Base-by-base conservation (phyloP, 2,329 filamentous ascomycete genomes). In the Colletotrichum musicola region DNA sequence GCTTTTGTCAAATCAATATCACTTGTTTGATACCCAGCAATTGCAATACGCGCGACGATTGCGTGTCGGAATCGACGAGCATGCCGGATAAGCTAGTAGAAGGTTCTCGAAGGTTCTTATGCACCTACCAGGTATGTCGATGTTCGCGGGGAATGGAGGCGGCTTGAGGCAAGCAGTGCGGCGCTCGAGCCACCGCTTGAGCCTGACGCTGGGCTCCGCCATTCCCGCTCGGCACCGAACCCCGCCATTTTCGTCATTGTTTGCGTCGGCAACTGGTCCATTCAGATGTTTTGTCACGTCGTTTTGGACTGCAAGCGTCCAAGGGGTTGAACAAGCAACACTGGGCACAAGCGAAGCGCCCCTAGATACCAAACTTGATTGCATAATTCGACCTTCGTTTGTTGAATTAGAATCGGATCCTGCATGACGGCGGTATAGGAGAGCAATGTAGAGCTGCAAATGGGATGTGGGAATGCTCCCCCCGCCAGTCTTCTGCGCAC, bases 91-190 rank as follows among this genome's bases (percentile, higher is more conserved):
- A 46, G 42, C 38, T 42, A 20, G 66, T 74, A 53, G 77, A 79
- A 77, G 72, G 62, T 79, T 78, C 76, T 72, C 73, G 77, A 77
- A 78, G 71, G 51, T 79, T 78, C 76, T 16, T 35, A 53, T 27
- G n/a, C 44, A 40, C 44, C 10, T 54, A 56, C 16, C 40, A 56
- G 44, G 20, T 22, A 65, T 30, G n/a, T 18, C 18, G 16, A 30
- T 22, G 20, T 7, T 25, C 22, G 27, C 55, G 44, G 20, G 54
- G 55, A 47, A 25, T 56, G 25, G 54, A 47, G 54, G n/a, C 25
- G 25, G 55, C 25, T 40, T 61, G 10, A 35, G 30, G 30, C 30
- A 35, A 35, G 7, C 30, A 50, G 44, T 38, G 42, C 35, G 18
- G 56, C 62, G 62, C 62, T 61, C 56, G 56, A 50, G 50, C 66